These are phyloP conservation scores for Corymbia citriodora DNA, from an alignment of 441 rosid genomes.

Conservation along the genomic window DNA sequence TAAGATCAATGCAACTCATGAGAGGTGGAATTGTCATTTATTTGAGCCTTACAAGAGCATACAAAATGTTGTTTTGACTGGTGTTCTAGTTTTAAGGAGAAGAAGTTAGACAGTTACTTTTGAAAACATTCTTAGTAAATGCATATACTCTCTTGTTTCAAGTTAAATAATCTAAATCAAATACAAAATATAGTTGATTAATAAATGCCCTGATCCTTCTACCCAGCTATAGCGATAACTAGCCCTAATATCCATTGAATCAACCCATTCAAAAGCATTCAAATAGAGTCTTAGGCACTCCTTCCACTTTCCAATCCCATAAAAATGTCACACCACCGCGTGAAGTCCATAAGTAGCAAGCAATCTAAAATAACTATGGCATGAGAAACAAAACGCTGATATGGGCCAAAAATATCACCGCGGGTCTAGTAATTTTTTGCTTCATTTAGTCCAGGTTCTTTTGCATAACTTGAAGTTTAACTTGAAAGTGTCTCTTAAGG, in stretches of 20 bases:
- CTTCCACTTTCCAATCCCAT: neutral
- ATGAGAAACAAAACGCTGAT: neutral
- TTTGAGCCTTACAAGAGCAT: neutral
- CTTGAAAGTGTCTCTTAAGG: neutral
- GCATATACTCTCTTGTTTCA: too few species aligned
- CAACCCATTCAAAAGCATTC: neutral
- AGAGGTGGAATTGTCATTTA: neutral
- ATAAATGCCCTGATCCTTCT: too few species aligned
- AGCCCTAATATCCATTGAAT: neutral
- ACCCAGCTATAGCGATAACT: neutral
- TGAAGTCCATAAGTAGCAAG: neutral
- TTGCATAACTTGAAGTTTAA: too few species aligned
- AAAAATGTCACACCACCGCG: neutral
- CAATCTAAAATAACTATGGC: neutral
- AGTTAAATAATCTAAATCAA: too few species aligned
- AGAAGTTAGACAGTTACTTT: neutral
- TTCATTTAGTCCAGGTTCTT: neutral
- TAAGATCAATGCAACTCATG: neutral
- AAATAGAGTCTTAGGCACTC: neutral
- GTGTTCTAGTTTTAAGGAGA: neutral
- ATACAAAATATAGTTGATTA: too few species aligned
- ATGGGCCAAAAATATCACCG: neutral
- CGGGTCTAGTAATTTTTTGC: neutral
- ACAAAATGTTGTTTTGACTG: too few species aligned
- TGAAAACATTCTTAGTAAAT: neutral